Evolutionary conservation across 169 alveolate genomes (phyloP).

Genomic region (Theileria orientalis): DNA sequence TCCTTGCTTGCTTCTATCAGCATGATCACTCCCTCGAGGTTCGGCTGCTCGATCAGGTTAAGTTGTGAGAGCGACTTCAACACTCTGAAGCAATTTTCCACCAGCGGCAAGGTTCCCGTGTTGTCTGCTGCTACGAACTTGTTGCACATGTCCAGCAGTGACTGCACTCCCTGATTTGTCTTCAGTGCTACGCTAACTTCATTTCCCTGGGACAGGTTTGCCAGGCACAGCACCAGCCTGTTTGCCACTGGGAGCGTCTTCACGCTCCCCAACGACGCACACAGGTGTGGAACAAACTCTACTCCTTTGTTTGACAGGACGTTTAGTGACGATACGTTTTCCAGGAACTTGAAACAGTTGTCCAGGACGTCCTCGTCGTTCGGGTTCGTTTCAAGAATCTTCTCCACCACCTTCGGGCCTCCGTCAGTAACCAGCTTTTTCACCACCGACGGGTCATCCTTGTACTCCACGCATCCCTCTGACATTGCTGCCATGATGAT

Average conservation of each 20-base stretch:
- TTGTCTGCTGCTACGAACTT: constrained; percentile 15
- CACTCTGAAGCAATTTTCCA: constrained; percentile 39
- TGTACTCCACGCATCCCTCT: constrained; percentile 79
- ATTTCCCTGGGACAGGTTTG: constrained; percentile 9
- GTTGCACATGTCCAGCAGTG: constrained; percentile 46
- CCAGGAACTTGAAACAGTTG: constrained; percentile 75
- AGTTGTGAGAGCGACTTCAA: constrained; percentile 16
- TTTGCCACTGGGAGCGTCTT: constrained; percentile 32
- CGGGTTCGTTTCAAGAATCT: constrained; percentile 75
- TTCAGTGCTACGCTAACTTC: constrained; percentile 38
- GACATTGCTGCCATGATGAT: constrained; percentile 85
- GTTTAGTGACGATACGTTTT: constrained; percentile 62
- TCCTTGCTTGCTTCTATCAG: constrained; percentile 73
- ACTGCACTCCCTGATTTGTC: constrained; percentile 20
- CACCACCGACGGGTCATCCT: constrained; percentile 63
- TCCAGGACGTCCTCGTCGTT: constrained; percentile 78
- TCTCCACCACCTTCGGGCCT: constrained; percentile 77
- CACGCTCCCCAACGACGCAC: constrained; percentile 25
- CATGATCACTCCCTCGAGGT: constrained; percentile 40
- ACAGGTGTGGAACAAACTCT: constrained; percentile 32
- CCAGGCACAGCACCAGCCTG: constrained; percentile 43
- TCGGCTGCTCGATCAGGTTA: constrained; percentile 22
- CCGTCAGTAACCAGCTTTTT: constrained; percentile 74
- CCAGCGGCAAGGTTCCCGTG: constrained; percentile 3
- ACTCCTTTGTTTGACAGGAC: constrained; percentile 47